These are phyloP conservation scores for Rhodotorula sp. DNA, from an alignment of 1,284 basidiomycete genomes.

Conservation along the genomic window DNA sequence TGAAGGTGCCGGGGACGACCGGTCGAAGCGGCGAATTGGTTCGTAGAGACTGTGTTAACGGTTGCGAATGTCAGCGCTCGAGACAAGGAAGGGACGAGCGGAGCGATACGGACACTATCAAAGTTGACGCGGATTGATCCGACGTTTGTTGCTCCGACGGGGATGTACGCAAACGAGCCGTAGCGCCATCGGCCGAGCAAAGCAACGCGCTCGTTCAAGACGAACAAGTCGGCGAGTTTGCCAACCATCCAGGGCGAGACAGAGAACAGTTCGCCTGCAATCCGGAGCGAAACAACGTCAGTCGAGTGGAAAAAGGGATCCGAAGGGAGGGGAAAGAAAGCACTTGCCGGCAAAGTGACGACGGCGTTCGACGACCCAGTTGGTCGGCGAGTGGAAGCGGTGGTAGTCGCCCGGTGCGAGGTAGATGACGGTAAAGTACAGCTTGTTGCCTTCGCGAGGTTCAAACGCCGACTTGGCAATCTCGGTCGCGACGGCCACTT, in stretches of 20 bases:
- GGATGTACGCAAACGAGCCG: conserved; percentile 95
- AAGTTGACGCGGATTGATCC: conserved; percentile 97
- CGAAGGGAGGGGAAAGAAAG: conserved; percentile 15
- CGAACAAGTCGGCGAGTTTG: conserved; percentile 87
- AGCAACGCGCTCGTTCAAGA: conserved; percentile 95
- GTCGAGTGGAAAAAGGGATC: not conserved
- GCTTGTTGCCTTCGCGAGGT: conserved; percentile 51
- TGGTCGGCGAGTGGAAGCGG: conserved; percentile 90
- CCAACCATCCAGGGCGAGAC: conserved; percentile 95
- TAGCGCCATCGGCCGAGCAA: conserved; percentile 93
- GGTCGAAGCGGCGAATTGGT: conserved; percentile 71
- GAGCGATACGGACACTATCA: conserved; percentile 63
- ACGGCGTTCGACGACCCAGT: conserved; percentile 95
- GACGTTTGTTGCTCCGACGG: conserved; percentile 97
- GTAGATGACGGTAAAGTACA: conserved; percentile 94
- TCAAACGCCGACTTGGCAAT: conserved; percentile 30
- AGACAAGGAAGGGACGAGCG: not conserved
- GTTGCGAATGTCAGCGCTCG: not conserved
- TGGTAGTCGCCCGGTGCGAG: conserved; percentile 98
- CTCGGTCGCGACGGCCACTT: conserved; percentile 33
- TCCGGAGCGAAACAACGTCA: no score
- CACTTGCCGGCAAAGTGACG: conserved; percentile 82
- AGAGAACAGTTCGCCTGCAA: conserved; percentile 81
- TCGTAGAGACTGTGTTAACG: conserved; percentile 64
- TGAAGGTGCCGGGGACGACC: conserved; percentile 82